A percentile compares a stretch with the other conserved stretches of the same genome.
Evolutionary conservation across 2,329 filamentous ascomycete genomes (phyloP).

Genomic region (Rhynchosporium graminicola): DNA sequence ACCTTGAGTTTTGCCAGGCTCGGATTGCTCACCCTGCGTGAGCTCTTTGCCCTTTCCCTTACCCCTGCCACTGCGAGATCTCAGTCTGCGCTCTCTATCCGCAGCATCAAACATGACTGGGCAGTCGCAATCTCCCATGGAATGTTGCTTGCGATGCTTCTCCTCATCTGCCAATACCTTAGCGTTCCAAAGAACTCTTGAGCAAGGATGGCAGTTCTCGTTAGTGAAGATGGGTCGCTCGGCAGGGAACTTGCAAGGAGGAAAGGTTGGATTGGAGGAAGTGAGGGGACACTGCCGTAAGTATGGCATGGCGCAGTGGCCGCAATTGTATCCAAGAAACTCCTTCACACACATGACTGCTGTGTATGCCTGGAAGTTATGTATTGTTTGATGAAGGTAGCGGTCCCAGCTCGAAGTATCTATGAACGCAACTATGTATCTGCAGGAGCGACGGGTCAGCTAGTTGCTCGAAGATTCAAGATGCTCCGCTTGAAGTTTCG

Average conservation of each 20-base stretch:
- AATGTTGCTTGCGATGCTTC: slow-evolving; percentile 31
- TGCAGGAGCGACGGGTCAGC: neutral
- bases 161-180: slow-evolving; percentile 34
- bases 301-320: slow-evolving; percentile 47
- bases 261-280: slow-evolving; percentile 31
- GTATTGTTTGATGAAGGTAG: neutral
- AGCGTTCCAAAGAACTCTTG: slow-evolving; percentile 38
- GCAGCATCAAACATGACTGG: slow-evolving; percentile 32
- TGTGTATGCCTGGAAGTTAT: neutral
- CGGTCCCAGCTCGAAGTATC: neutral
- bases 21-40: slow-evolving; percentile 2
- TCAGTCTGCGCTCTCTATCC: slow-evolving; percentile 26
- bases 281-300: slow-evolving; percentile 46
- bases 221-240: slow-evolving; percentile 32
- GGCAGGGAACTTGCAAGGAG: slow-evolving; percentile 35
- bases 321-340: slow-evolving; percentile 50
- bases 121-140: slow-evolving; percentile 34
- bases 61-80: slow-evolving; percentile 12
- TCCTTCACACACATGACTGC: slow-evolving; percentile 50
- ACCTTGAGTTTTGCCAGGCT: slow-evolving; percentile 4
- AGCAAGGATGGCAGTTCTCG: slow-evolving; percentile 37
- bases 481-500: neutral
- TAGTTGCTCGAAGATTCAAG: neutral
- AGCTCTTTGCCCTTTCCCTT: slow-evolving; percentile 23
- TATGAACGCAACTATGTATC: neutral